A percentile compares a stretch with the other conserved stretches of the same genome.
Conservation (phyloP, 495 filamentous ascomycete species). For the Neurospora terricola region DNA sequence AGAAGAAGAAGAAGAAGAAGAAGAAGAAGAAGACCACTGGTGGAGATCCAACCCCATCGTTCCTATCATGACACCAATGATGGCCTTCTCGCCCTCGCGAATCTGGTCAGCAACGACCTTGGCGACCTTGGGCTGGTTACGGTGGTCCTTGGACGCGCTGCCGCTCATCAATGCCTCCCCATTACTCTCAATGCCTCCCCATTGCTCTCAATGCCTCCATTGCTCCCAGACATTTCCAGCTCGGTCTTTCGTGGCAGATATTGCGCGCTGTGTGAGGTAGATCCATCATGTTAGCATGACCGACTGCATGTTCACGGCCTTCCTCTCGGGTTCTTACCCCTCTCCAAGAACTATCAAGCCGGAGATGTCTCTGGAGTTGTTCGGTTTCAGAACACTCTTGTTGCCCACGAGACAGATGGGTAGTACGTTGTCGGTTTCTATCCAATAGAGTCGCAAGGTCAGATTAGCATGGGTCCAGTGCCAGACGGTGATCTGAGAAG, state of each 20-base stretch:
- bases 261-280: background rate
- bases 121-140: conserved; percentile 90
- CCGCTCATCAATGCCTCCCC: no score
- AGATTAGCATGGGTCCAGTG: background rate
- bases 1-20: background rate
- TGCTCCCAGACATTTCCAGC: no score
- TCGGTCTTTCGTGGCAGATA: no score
- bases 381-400: background rate
- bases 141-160: conserved; percentile 46
- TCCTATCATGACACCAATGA: background rate
- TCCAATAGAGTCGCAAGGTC: background rate
- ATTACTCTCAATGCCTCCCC: no score
- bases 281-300: background rate
- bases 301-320: background rate
- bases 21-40: background rate
- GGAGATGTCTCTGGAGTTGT: background rate
- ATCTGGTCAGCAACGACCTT: conserved; percentile 75
- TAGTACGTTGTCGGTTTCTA: background rate
- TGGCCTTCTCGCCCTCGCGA: conserved; percentile 22
- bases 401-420: background rate
- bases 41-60: background rate
- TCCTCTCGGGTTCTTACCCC: background rate
- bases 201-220: no score
- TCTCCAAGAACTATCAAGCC: background rate
- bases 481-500: background rate